Base-by-base conservation (phyloP, 2,329 filamentous ascomycete genomes). In the Arthrobotrys sphaeroides region DNA sequence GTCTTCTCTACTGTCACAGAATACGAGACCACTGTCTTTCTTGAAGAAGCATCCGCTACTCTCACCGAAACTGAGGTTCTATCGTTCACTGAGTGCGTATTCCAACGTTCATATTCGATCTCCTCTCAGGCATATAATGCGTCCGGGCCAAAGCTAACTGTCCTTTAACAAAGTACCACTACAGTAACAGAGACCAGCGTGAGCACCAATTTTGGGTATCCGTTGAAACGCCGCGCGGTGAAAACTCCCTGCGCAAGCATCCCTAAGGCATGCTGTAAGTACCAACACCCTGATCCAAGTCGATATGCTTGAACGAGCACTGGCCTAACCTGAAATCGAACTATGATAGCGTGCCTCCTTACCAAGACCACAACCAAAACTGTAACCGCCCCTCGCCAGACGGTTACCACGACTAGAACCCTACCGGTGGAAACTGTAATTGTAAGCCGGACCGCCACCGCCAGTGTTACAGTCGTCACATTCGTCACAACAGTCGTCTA, bases 301-400 rank as follows among this genome's bases (percentile, higher is more conserved):
- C n/a, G 33, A 3, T 57, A 38, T 38, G n/a, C 40, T 45, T 20
- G 7, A 1, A 36, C 4, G 3, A 45, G 22, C 16, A 22, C 9
- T 42, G 7, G 10, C 33, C 28, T 26, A 33, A 59, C 20, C 9
- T 9, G 9, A 18, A 36, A 20, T 53, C 1, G 2, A 5, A 6
- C 43, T 6, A 2, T 16, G 10, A 38, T 55, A 73, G 68, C 68
- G 16, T 65, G 49, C 33, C 61, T 73, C 22, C 47, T 73, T 24
- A 73, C 61, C 22, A 66, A 66, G 20, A 66, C 69, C 0, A 66
- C 53, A 4, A 73, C 69, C 6, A 66, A 66, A 20, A 73, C 69
- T 1, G 49, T 66, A 18, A 73, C 60, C 6, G 69, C 60, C 10
- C 38, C 18, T n/a, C 26, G 51, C 12, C 38, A 36, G n/a, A 73